Evolutionary conservation across 768 basidiomycete species (phyloP).

Genomic region (Mycena floridula): DNA sequence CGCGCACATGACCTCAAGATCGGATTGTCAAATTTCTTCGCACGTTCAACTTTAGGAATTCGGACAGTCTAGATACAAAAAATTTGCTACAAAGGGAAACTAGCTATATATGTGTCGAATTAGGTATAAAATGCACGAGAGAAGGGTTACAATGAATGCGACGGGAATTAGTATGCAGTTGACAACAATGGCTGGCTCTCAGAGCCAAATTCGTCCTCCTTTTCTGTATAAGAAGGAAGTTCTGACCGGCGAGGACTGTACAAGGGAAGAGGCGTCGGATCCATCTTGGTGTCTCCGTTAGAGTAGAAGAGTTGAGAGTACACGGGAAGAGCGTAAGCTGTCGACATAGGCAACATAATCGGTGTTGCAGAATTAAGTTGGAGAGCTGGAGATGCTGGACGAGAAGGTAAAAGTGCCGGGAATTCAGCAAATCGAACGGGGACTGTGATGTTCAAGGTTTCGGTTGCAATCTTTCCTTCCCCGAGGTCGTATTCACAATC

Average conservation of each 20-base stretch:
- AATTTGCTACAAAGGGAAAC: too few species aligned
- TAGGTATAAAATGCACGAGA: too few species aligned
- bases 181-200: too few species aligned
- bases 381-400: neutral
- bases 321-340: slow-evolving; percentile 44
- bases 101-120: too few species aligned
- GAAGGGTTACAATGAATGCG: too few species aligned
- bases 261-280: slow-evolving; percentile 61
- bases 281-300: slow-evolving; percentile 70
- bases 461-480: slow-evolving; percentile 25
- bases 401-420: slow-evolving; percentile 24
- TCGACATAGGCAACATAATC: neutral
- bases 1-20: neutral
- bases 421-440: slow-evolving; percentile 45
- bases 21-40: too few species aligned
- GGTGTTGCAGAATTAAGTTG: neutral
- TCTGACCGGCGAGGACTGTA: slow-evolving; percentile 39
- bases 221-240: too few species aligned
- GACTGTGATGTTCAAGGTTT: slow-evolving; percentile 36
- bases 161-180: too few species aligned
- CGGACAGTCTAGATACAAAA: neutral
- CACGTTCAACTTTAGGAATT: neutral
- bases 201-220: too few species aligned
- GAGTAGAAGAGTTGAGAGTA: slow-evolving; percentile 75
- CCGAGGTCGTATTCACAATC: slow-evolving; percentile 49